Conservation (phyloP, 331 rosid genomes). For the Rhamnella rubrinervis region DNA sequence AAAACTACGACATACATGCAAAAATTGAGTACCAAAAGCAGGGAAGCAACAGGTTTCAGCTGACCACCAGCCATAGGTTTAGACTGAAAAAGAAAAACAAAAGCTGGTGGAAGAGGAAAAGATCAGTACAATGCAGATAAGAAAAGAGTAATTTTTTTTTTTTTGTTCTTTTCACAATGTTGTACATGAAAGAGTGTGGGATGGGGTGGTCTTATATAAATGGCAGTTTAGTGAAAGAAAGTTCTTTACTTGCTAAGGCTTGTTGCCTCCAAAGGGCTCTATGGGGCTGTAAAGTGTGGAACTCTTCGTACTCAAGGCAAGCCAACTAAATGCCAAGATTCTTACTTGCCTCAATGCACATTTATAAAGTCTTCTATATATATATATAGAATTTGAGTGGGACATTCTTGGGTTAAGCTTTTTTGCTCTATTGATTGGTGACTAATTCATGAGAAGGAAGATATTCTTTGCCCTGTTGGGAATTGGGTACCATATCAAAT, state of each 20-base stretch:
- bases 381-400: background rate
- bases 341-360: slow-evolving; percentile 43
- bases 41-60: slow-evolving; percentile 57
- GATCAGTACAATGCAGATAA: slow-evolving; percentile 6
- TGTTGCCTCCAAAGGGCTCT: slow-evolving; percentile 34
- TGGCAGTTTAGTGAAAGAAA: slow-evolving; percentile 22
- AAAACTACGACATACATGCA: slow-evolving; percentile 80
- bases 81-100: slow-evolving; percentile 7
- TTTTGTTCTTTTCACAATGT: slow-evolving; percentile 2
- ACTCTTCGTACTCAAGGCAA: slow-evolving; percentile 67
- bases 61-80: slow-evolving; percentile 56
- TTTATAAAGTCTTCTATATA: slow-evolving; percentile 30
- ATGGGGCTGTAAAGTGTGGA: slow-evolving; percentile 58
- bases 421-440: background rate
- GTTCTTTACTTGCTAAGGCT: slow-evolving; percentile 79
- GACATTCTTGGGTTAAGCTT: slow-evolving; percentile 18
- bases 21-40: slow-evolving; percentile 72
- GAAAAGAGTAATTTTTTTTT: background rate
- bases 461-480: slow-evolving; percentile 43
- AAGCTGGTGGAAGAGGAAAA: slow-evolving; percentile 28
- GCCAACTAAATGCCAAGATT: slow-evolving; percentile 39
- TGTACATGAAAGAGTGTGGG: slow-evolving; percentile 10
- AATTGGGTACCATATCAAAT: background rate
- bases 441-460: background rate
- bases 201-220: slow-evolving; percentile 27